phyloP scores from a whole-genome alignment of 441 rosid species.

The Populus tomentosa region DNA sequence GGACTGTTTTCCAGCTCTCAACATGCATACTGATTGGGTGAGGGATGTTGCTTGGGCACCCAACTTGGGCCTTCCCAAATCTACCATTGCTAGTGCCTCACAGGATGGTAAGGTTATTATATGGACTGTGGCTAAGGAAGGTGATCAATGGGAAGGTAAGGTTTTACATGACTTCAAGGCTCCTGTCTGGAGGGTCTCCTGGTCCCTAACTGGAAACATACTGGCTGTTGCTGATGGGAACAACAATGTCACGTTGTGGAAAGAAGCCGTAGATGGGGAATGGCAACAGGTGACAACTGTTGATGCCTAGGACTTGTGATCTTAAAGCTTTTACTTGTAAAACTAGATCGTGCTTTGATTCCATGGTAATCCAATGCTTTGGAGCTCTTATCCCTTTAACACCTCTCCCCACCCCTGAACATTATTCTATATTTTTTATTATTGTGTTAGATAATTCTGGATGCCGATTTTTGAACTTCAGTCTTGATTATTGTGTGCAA shows the following conservation, averaged over 20 bases:
- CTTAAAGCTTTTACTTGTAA: neutral
- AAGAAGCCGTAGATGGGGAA: slow-evolving; percentile 69
- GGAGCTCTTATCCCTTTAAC: neutral
- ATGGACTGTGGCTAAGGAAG: slow-evolving; percentile 70
- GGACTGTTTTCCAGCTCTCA: slow-evolving; percentile 74
- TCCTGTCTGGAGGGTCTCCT: neutral
- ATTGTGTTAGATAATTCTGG: neutral
- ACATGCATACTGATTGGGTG: slow-evolving; percentile 66
- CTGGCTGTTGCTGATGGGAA: slow-evolving; percentile 68
- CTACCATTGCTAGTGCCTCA: slow-evolving; percentile 66
- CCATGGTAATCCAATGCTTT: neutral
- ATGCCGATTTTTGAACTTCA: neutral
- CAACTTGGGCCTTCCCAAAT: slow-evolving; percentile 75
- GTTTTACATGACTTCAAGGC: slow-evolving; percentile 51
- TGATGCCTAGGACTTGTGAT: slow-evolving; percentile 29
- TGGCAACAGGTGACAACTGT: slow-evolving; percentile 59
- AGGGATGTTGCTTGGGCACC: slow-evolving; percentile 86
- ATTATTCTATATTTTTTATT: neutral
- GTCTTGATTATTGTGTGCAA: neutral
- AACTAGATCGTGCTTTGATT: neutral
- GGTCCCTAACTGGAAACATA: slow-evolving; percentile 75
- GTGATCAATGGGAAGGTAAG: slow-evolving; percentile 69
- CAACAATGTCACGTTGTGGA: slow-evolving; percentile 65
- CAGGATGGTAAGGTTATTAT: slow-evolving; percentile 69
- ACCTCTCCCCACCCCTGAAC: neutral